These are phyloP conservation scores for Leishmania amazonensis DNA, from an alignment of 208 protist species.

Conservation along the genomic window DNA sequence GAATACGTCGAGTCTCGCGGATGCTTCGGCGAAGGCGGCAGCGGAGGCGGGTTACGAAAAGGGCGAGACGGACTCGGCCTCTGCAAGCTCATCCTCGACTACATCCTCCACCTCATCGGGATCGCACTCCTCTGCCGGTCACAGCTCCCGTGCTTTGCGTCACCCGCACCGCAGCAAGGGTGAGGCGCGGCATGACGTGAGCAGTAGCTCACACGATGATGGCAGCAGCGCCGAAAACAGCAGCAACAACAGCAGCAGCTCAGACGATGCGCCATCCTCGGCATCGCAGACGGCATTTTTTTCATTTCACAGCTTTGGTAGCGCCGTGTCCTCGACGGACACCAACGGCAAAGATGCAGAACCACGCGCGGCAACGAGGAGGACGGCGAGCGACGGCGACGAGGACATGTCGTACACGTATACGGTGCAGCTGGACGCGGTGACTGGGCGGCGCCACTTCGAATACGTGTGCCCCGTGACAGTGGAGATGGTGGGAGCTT, in stretches of 20 bases:
- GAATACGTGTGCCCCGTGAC: conserved; percentile 49
- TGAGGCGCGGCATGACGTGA: not conserved
- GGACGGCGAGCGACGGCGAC: not conserved
- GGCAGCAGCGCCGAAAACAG: not conserved
- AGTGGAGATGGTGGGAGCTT: conserved; percentile 30
- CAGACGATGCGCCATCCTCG: not conserved
- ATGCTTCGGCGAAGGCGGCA: not conserved
- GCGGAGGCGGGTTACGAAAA: not conserved
- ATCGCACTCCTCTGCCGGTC: not conserved
- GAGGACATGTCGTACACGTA: conserved; percentile 40
- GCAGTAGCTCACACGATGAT: not conserved
- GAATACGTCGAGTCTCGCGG: not conserved
- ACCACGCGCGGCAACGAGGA: conserved; percentile 1
- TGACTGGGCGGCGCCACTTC: conserved; percentile 35
- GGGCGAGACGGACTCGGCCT: not conserved
- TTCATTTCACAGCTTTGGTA: not conserved
- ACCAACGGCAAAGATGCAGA: not conserved
- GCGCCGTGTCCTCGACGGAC: not conserved
- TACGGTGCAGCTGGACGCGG: conserved; percentile 33
- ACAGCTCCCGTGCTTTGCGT: not conserved
- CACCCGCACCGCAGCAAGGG: not conserved
- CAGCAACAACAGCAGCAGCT: not conserved
- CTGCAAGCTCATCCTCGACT: not conserved
- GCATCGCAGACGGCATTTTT: not conserved
- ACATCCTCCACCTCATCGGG: not conserved